Percentiles rank a stretch among this genome's conserved stretches.
Evolutionary conservation across 305 asterid species (phyloP).

Genomic region (Fraxinus sp.): DNA sequence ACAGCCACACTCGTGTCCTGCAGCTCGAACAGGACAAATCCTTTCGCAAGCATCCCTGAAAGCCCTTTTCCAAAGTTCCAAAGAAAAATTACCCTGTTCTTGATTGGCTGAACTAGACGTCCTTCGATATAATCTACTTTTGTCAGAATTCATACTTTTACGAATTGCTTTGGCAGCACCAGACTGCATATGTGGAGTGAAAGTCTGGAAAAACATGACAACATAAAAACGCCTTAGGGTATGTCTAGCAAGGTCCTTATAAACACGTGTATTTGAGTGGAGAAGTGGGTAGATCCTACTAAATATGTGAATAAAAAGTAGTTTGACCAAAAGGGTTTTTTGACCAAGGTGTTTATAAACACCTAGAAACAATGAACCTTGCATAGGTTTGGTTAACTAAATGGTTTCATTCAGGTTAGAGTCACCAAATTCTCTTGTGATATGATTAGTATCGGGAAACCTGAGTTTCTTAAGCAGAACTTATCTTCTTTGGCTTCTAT

Average conservation of each 20-base stretch:
- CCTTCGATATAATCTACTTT: slow-evolving; percentile 36
- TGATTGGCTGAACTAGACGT: slow-evolving; percentile 48
- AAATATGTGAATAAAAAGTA: background rate
- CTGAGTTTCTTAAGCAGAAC: slow-evolving; percentile 2
- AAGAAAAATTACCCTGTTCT: slow-evolving; percentile 51
- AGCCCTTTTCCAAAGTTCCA: slow-evolving; percentile 84
- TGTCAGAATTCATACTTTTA: slow-evolving; percentile 33
- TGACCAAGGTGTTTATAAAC: background rate
- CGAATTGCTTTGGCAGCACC: slow-evolving; percentile 52
- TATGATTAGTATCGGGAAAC: background rate
- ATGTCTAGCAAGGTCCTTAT: background rate
- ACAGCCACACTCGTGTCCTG: slow-evolving; percentile 83
- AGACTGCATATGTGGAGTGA: slow-evolving; percentile 87
- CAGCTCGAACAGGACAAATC: slow-evolving; percentile 91
- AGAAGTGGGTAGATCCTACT: background rate
- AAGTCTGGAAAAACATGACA: slow-evolving; percentile 44
- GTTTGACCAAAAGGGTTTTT: background rate
- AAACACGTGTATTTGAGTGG: background rate
- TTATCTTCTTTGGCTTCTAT: background rate
- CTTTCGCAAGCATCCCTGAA: slow-evolving; percentile 79
- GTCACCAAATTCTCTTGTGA: background rate
- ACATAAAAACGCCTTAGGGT: background rate
- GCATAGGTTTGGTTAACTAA: slow-evolving; percentile 4
- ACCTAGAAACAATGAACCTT: background rate
- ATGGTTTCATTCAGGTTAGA: slow-evolving; percentile 10